A percentile compares a stretch with the other conserved stretches of the same genome.
Conservation (phyloP, 2,329 filamentous ascomycete species). For the Orbilia oligospora region DNA sequence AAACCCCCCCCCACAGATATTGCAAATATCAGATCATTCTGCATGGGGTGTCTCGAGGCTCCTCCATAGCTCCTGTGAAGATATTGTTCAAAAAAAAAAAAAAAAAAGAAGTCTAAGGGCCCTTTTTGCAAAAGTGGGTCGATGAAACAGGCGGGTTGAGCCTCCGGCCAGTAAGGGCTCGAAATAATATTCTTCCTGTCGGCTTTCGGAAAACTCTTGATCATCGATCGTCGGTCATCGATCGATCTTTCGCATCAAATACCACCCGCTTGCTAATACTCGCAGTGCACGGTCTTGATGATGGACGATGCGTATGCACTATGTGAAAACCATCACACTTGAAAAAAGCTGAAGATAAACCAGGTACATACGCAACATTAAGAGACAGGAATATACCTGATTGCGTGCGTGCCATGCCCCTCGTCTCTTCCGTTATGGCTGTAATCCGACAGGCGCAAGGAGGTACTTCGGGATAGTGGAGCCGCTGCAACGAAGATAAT, state of each 20-base stretch:
- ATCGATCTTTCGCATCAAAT: constrained; percentile 1
- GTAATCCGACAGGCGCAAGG: constrained; percentile 16
- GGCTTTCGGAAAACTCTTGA: constrained; percentile 32
- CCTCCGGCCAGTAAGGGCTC: constrained; percentile 19
- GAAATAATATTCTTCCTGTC: constrained; percentile 1
- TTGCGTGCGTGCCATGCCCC: constrained; percentile 13
- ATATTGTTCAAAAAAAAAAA: neutral
- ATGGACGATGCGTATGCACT: constrained; percentile 18
- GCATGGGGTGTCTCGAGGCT: neutral
- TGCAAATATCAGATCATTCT: neutral
- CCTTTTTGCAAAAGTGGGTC: constrained; percentile 1
- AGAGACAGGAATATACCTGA: constrained; percentile 17
- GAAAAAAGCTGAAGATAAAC: neutral
- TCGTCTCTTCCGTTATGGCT: neutral
- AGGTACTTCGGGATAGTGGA: neutral
- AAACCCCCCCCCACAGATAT: neutral
- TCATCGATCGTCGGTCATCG: neutral
- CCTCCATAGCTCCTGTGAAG: neutral
- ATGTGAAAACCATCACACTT: constrained; percentile 13
- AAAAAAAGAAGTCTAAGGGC: neutral
- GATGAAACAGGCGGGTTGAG: constrained; percentile 30
- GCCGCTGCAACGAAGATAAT: neutral
- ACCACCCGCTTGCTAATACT: constrained; percentile 10
- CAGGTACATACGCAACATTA: constrained; percentile 33
- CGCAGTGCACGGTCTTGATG: constrained; percentile 14